phyloP scores from a whole-genome alignment of 805 yeast species.

The Ogataea methylovora region DNA sequence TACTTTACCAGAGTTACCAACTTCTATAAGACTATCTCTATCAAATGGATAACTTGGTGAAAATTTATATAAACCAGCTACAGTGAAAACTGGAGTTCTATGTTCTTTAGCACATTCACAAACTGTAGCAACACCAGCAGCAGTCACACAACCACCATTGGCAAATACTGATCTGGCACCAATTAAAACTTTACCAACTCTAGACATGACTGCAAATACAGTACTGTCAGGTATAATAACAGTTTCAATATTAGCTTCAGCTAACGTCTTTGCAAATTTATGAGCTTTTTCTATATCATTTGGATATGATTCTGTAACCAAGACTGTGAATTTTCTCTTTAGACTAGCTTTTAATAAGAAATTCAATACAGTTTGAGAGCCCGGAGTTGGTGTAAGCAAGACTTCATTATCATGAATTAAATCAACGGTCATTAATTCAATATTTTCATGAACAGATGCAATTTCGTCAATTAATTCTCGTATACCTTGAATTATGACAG shows the following conservation, averaged over 20 bases:
- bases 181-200: conserved; percentile 92
- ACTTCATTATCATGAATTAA: conserved; percentile 89
- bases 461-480: conserved; percentile 90
- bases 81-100: conserved; percentile 93
- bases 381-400: conserved; percentile 88
- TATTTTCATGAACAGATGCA: conserved; percentile 79
- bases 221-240: conserved; percentile 90
- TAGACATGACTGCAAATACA: conserved; percentile 90
- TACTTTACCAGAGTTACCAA: conserved; percentile 89
- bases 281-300: conserved; percentile 77
- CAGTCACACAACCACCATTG: conserved; percentile 89
- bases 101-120: conserved; percentile 95
- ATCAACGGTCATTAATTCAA: conserved; percentile 86
- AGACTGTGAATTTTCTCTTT: conserved; percentile 85
- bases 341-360: conserved; percentile 80
- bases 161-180: conserved; percentile 92
- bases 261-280: conserved; percentile 67
- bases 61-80: conserved; percentile 88
- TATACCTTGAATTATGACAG: conserved; percentile 85
- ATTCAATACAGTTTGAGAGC: conserved; percentile 79
- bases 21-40: conserved; percentile 75
- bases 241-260: conserved; percentile 82
- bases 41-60: conserved; percentile 91
- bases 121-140: conserved; percentile 86
- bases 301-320: conserved; percentile 89